phyloP scores from a whole-genome alignment of 331 rosid genomes.

The Rhamnella rubrinervis region DNA sequence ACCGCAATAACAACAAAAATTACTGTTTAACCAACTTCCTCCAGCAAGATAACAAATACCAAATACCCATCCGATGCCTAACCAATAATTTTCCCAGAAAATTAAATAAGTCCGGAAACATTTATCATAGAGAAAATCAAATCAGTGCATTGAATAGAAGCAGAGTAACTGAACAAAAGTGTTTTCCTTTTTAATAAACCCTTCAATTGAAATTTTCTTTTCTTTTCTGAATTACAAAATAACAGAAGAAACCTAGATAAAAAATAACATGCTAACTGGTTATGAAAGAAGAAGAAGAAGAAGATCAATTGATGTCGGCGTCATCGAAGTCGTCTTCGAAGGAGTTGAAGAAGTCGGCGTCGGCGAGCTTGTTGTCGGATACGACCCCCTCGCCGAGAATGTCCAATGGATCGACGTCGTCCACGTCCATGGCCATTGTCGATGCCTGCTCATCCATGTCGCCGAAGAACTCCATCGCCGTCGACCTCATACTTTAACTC shows the following conservation, averaged over 20 bases:
- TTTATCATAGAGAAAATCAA: no score
- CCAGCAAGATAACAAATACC: no score
- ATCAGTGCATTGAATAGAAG: no score
- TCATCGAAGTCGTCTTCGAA: conserved; percentile 86
- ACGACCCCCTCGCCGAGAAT: conserved; percentile 61
- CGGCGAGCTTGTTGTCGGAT: conserved; percentile 69
- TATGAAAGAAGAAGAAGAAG: background rate
- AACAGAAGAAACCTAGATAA: conserved; percentile 13
- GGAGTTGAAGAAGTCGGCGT: conserved; percentile 73
- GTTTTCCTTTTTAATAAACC: no score
- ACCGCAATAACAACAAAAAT: no score
- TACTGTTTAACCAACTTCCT: no score
- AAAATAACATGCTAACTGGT: no score
- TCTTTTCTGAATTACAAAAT: background rate
- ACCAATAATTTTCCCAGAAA: no score
- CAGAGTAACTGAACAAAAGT: no score
- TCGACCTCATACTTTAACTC: conserved; percentile 50
- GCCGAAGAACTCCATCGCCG: conserved; percentile 67
- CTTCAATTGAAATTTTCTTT: no score
- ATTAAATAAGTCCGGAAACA: no score
- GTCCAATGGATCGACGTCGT: conserved; percentile 75
- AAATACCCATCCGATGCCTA: no score
- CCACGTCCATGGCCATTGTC: conserved; percentile 90
- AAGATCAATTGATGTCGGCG: conserved; percentile 56
- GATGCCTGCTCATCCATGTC: conserved; percentile 84